Evolutionary conservation across 1,284 basidiomycete genomes (phyloP), one percentile per base, ranked within the genome.

Genomic region (Gymnopus androsaceus): DNA sequence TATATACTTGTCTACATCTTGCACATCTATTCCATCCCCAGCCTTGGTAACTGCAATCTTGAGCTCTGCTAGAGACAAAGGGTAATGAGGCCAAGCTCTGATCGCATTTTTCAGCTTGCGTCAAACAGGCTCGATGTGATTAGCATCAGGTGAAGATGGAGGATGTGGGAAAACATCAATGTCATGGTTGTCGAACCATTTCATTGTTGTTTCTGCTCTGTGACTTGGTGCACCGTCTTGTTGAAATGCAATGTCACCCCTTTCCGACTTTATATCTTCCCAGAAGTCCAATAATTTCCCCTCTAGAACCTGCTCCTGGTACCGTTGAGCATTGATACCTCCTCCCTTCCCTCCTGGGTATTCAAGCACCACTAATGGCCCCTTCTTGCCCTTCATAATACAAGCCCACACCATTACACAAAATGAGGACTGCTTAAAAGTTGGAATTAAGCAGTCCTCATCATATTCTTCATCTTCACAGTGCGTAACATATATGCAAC

Each of bases 1-100:
- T 54, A 66, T 56, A 37, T 66, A 50, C 45, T 61, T 60, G 49
- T 67, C 57, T 28, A 69, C 55, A 25, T 62, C 50, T 1, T 59
- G 47, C 28, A 66, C 54, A 17, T 55, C 33, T 15, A 69, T 34
- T 33, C 54, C 44, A 2, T 66, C 63, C 65, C 63, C 66, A 23
- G 61, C 63, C 17, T 53, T 38, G 4, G 17, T 30, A 15, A 66
- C 49, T 17, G 61, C 63, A 9, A 17, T 28, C 42, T 58, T 60
- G 23, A 68, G 60, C n/a, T 63, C 51, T 6, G 62, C 59, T 17
- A 61, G 19, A 49, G 59, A 51, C 31, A 51, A 61, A 7, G 64
- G 60, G n/a, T 31, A 51, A 45, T 54, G 52, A 45, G 46, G 42
- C 23, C 17, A 15, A 34, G 28, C 31, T 25, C 45, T 31, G 27